phyloP scores from a whole-genome alignment of 306 rosid species.

The Nissolia schottii region DNA sequence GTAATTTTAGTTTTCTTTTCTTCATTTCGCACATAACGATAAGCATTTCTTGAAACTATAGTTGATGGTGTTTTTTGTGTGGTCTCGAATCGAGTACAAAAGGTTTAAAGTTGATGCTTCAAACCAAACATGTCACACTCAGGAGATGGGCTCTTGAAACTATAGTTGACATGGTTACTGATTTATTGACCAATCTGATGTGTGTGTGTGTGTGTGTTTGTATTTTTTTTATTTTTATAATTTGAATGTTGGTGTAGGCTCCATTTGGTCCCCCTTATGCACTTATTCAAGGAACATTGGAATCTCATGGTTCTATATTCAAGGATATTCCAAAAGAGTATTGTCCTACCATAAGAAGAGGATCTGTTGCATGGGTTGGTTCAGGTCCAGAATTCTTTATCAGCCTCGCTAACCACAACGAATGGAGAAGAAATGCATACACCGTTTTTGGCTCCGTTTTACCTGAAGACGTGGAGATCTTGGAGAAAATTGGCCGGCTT shows the following conservation, averaged over 20 bases:
- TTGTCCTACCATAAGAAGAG: conserved; percentile 49
- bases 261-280: conserved; percentile 47
- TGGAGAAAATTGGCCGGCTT: conserved; percentile 58
- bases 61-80: too few species aligned
- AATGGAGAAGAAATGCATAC: conserved; percentile 55
- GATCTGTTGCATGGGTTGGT: conserved; percentile 80
- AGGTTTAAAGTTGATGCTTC: too few species aligned
- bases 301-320: conserved; percentile 29
- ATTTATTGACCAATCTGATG: not conserved
- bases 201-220: too few species aligned
- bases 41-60: too few species aligned
- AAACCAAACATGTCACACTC: too few species aligned
- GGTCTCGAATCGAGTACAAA: too few species aligned
- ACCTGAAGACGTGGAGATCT: conserved; percentile 53
- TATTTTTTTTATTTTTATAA: too few species aligned
- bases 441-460: conserved; percentile 70
- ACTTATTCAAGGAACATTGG: conserved; percentile 50
- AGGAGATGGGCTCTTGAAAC: too few species aligned
- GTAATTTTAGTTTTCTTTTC: too few species aligned
- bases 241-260: conserved; percentile 35
- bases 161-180: not conserved
- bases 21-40: too few species aligned
- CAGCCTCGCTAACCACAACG: conserved; percentile 70
- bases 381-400: conserved; percentile 82
- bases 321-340: conserved; percentile 43